Conservation (phyloP, 2,329 filamentous ascomycete genomes). For the Botrytis cinerea region DNA sequence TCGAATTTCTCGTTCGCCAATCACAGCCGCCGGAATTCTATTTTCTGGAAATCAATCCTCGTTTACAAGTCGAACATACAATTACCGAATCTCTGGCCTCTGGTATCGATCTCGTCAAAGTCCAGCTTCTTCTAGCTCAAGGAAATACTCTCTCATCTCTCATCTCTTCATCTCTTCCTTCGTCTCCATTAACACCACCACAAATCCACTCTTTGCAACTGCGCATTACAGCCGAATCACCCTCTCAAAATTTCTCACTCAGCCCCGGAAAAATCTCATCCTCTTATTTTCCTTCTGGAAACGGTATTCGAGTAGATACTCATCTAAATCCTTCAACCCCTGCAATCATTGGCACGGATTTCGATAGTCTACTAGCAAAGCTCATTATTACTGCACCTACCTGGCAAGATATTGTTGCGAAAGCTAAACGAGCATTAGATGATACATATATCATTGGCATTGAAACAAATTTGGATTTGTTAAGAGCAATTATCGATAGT, state of each 20-base stretch:
- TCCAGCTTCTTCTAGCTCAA: slow-evolving; percentile 44
- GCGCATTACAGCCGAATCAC: slow-evolving; percentile 48
- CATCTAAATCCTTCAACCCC: slow-evolving; percentile 43
- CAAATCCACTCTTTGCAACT: slow-evolving; percentile 47
- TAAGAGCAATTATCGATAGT: slow-evolving; percentile 55
- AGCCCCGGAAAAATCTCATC: slow-evolving; percentile 60
- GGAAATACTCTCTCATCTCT: slow-evolving; percentile 41
- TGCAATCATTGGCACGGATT: slow-evolving; percentile 49
- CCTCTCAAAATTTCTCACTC: slow-evolving; percentile 51
- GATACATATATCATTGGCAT: slow-evolving; percentile 59
- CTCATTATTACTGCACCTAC: slow-evolving; percentile 49
- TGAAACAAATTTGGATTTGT: slow-evolving; percentile 57
- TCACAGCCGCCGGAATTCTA: slow-evolving; percentile 46
- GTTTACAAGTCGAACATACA: slow-evolving; percentile 40
- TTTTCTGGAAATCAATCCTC: slow-evolving; percentile 40
- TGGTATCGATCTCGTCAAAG: slow-evolving; percentile 39
- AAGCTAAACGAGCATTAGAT: slow-evolving; percentile 55
- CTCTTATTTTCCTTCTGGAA: slow-evolving; percentile 56
- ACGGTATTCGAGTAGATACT: slow-evolving; percentile 53
- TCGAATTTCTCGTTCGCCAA: slow-evolving; percentile 62
- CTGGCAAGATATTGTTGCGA: slow-evolving; percentile 55
- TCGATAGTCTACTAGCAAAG: slow-evolving; percentile 52
- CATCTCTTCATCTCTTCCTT: slow-evolving; percentile 38
- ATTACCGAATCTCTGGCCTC: slow-evolving; percentile 45
- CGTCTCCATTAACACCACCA: slow-evolving; percentile 41